phyloP scores from a whole-genome alignment of 2,329 filamentous ascomycete genomes.

The Colletotrichum sp. region DNA sequence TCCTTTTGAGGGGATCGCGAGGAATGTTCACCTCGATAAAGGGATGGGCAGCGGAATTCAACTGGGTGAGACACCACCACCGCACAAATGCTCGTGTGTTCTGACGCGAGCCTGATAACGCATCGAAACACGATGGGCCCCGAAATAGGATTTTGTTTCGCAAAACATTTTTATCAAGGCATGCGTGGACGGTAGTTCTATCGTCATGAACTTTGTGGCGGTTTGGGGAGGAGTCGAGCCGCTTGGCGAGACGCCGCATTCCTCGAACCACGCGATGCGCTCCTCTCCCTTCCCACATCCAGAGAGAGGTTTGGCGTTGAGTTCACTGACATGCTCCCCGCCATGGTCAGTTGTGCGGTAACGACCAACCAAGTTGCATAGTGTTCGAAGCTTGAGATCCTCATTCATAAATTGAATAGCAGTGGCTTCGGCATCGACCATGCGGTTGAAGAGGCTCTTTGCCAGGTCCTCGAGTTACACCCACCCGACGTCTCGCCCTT shows the following conservation, averaged over 20 bases:
- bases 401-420: neutral
- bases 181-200: neutral
- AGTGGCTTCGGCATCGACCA: neutral
- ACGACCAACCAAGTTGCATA: neutral
- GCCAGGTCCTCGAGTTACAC: conserved; percentile 1
- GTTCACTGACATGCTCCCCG: neutral
- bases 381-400: neutral
- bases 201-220: neutral
- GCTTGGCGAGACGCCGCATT: neutral
- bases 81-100: neutral
- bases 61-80: neutral
- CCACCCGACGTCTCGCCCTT: neutral
- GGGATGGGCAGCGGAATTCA: conserved; percentile 15
- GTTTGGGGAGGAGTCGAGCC: neutral
- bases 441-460: conserved; percentile 14
- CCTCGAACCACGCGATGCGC: neutral
- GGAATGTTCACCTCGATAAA: conserved; percentile 14
- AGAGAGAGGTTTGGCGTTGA: neutral
- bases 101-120: neutral
- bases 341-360: neutral
- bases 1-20: conserved; percentile 12
- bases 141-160: neutral
- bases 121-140: neutral
- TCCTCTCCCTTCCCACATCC: neutral
- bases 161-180: neutral